A percentile compares a stretch with the other conserved stretches of the same genome.
Evolutionary conservation across 139 green algal species (phyloP).

Genomic region (Chlamydomonas asymmetrica): DNA sequence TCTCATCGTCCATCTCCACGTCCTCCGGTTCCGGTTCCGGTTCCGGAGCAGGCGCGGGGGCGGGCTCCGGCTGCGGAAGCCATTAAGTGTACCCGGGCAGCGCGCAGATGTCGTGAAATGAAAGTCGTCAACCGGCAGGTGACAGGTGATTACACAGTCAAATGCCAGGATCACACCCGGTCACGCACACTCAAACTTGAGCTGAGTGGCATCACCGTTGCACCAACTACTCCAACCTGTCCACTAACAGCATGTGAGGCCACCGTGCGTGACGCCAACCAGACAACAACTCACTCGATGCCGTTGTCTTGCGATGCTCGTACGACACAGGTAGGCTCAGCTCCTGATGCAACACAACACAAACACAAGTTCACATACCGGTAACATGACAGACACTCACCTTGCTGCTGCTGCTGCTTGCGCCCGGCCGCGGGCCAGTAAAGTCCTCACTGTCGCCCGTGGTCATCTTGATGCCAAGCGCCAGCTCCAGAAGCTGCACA

Average conservation of each 20-base stretch:
- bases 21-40: neutral
- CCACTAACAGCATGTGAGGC: no score
- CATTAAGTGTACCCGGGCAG: no score
- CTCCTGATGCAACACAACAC: no score
- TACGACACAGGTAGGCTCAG: no score
- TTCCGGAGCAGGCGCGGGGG: neutral
- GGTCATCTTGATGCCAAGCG: constrained; percentile 58
- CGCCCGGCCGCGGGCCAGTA: neutral
- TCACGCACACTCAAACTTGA: neutral
- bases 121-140: no score
- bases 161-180: constrained; percentile 2
- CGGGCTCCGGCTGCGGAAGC: constrained; percentile 18
- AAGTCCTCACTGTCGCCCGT: constrained; percentile 21
- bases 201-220: no score
- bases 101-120: no score
- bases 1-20: constrained; percentile 26
- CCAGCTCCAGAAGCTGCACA: constrained; percentile 60
- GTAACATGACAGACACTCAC: neutral
- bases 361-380: no score
- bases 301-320: no score
- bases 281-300: no score
- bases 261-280: no score
- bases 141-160: constrained; percentile 12
- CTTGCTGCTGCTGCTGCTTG: constrained; percentile 26
- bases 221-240: no score